Base-by-base conservation (phyloP, 108 stramenopile genomes). In the Chaetoceros tenuissimus region DNA sequence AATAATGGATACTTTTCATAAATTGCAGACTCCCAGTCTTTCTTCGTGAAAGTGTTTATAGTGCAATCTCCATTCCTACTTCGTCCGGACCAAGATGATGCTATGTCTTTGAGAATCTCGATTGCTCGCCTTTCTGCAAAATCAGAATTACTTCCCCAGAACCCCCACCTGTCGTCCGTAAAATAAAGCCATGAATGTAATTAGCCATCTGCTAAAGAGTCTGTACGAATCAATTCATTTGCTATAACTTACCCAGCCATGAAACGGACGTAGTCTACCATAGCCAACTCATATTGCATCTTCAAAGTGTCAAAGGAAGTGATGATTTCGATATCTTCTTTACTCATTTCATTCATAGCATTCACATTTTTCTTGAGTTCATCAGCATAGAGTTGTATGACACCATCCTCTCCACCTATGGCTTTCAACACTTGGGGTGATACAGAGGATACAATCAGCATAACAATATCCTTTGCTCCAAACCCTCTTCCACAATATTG, bases 381-480 rank as follows among this genome's bases (percentile, higher is more conserved):
- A 7, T 21, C 48, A 17, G n/a, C 20, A 49, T 49, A 49, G 5
- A 49, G 8, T 3, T n/a, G 5, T 17, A 49, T 7, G 20, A 49
- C 5, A n/a, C 48, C 48, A 3, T 49, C 22, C 22, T 49, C 48
- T 43, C 43, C 43, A 40, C 34, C 13, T n/a, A 49, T 17, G 7
- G 7, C 48, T n/a, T 49, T 19, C 3, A 49, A 49, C 19, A 49
- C 48, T n/a, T n/a, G 8, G 3, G 48, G 3, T n/a, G 48, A 49
- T 19, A 22, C 22, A 19, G 48, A 49, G 16, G 48, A 49, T 22
- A 49, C 48, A 49, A 49, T n/a, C 3, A 49, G 19, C 48, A 49
- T 49, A n/a, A 49, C 48, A 49, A 49, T 3, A 49, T 49, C 48
- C n/a, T 49, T 49, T 3, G 22, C 22, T 17, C 48, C 48, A 49